Evolutionary conservation across 768 basidiomycete species (phyloP).

Genomic region (Lentinula detonsa): DNA sequence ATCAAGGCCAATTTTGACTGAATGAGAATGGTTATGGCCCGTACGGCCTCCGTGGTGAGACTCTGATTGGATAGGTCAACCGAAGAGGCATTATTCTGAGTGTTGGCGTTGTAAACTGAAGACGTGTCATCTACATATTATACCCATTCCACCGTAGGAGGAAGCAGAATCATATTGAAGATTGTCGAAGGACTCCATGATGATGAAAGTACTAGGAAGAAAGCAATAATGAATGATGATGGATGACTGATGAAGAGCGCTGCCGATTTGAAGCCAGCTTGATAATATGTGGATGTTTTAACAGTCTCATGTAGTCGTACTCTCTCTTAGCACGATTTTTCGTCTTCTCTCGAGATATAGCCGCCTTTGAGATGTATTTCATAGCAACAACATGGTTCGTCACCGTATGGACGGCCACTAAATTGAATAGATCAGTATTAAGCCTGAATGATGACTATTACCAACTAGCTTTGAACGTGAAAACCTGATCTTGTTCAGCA

Average conservation of each 20-base stretch:
- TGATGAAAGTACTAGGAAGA: slow-evolving; percentile 9
- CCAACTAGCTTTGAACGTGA: slow-evolving; percentile 80
- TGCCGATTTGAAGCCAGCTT: slow-evolving; percentile 51
- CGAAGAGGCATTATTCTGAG: slow-evolving; percentile 46
- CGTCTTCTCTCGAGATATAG: slow-evolving; percentile 87
- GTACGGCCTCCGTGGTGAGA: slow-evolving; percentile 40
- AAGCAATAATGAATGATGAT: too few relatives aligned
- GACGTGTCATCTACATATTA: slow-evolving; percentile 68
- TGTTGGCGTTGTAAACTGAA: slow-evolving; percentile 73
- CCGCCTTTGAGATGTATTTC: slow-evolving; percentile 95
- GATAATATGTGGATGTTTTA: slow-evolving; percentile 95
- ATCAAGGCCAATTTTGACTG: slow-evolving; percentile 38
- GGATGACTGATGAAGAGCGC: too few relatives aligned
- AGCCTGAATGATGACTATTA: slow-evolving; percentile 5
- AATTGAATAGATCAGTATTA: slow-evolving; percentile 7
- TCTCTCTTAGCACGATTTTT: slow-evolving; percentile 90
- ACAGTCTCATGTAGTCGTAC: slow-evolving; percentile 93
- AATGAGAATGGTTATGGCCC: slow-evolving; percentile 22
- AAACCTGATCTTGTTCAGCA: slow-evolving; percentile 16
- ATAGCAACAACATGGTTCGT: slow-evolving; percentile 96
- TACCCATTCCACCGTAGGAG: slow-evolving; percentile 65
- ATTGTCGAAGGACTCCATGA: slow-evolving; percentile 81
- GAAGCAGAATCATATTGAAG: slow-evolving; percentile 83
- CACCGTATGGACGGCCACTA: slow-evolving; percentile 91
- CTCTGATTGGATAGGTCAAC: slow-evolving; percentile 66